Percentiles rank a stretch among this genome's conserved stretches.
Evolutionary conservation across 2,329 filamentous ascomycete species (phyloP).

Genomic region (Bimuria novae-zelandiae): DNA sequence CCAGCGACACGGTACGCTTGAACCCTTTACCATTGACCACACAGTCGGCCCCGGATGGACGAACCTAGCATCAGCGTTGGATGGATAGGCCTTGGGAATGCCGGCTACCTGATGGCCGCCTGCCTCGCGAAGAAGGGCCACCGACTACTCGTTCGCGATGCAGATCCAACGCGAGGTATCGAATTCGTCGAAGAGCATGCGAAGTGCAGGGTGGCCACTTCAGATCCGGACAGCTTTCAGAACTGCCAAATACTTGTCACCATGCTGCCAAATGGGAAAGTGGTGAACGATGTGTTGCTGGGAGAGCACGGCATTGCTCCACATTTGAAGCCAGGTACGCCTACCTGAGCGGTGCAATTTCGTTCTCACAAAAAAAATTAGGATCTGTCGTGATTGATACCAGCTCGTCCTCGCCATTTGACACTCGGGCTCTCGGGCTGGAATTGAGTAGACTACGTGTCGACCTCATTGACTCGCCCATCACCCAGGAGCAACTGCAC

Average conservation of each 20-base stretch:
- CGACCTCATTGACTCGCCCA: conserved; percentile 42
- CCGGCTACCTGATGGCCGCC: conserved; percentile 26
- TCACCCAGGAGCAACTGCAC: conserved; percentile 46
- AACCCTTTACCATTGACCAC: background rate
- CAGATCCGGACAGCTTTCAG: conserved; percentile 18
- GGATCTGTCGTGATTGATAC: conserved; percentile 43
- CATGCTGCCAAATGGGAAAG: conserved; percentile 24
- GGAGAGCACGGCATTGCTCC: conserved; percentile 20
- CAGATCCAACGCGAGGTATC: conserved; percentile 20
- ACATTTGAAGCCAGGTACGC: conserved; percentile 24
- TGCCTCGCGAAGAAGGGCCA: conserved; percentile 25
- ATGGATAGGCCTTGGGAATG: conserved; percentile 26
- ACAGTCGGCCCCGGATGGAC: conserved; percentile 14
- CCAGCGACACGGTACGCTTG: background rate
- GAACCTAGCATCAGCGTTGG: conserved; percentile 18
- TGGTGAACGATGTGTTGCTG: conserved; percentile 20
- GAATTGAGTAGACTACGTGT: conserved; percentile 37
- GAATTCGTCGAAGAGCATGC: conserved; percentile 25
- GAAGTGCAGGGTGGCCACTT: conserved; percentile 20
- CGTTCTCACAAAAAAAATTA: conserved; percentile 10
- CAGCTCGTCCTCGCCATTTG: conserved; percentile 42
- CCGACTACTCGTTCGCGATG: conserved; percentile 23
- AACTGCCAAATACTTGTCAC: conserved; percentile 26
- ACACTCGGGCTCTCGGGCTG: conserved; percentile 38
- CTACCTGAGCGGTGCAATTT: background rate